Evolutionary conservation across 2,329 filamentous ascomycete species (phyloP), one percentile per base, ranked within the genome.

Genomic region (Pyrenochaeta sp.): DNA sequence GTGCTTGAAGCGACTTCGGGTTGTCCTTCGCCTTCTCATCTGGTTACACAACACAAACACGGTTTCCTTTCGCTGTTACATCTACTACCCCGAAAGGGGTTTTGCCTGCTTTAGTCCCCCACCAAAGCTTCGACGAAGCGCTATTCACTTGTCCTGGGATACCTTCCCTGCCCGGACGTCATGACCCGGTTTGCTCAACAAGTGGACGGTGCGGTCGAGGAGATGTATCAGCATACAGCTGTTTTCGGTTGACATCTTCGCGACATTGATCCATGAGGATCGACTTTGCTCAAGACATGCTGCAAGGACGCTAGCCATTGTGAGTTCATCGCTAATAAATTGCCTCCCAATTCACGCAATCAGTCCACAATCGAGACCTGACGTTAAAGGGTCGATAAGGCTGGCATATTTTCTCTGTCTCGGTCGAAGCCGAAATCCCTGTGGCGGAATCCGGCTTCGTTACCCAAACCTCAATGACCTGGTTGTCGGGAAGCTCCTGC

Each of bases 1-100:
- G 47, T 58, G 35, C 44, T 44, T 42, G 31, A 48, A 46, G 44
- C 46, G 31, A 44, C 38, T 29, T 54, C 40, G 36, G 47, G 35
- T 42, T 55, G 36, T 49, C 52, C 55, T 53, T 54, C 48, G 51
- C 49, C 36, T 38, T 49, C 37, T 43, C 39, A 22, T 23, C 35
- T 32, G 32, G 65, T 68, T 45, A 21, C 52, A 68, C 67, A 63
- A 18, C 43, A 22, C 48, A 42, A 52, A 51, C 46, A 60, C 51
- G 42, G 59, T 62, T 59, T 51, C 60, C 53, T 57, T 60, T 48
- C 40, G 51, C 63, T 44, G 65, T 68, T 65, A 65, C 64, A 67
- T 66, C 41, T 51, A 55, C 62, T 68, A 63, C 62, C 50, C 67
- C 60, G 48, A 50, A 65, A 60, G 28, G 38, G 50, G 53, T 39